Base-by-base conservation (phyloP, 2,329 filamentous ascomycete species). In the Elsinoe perseae region DNA sequence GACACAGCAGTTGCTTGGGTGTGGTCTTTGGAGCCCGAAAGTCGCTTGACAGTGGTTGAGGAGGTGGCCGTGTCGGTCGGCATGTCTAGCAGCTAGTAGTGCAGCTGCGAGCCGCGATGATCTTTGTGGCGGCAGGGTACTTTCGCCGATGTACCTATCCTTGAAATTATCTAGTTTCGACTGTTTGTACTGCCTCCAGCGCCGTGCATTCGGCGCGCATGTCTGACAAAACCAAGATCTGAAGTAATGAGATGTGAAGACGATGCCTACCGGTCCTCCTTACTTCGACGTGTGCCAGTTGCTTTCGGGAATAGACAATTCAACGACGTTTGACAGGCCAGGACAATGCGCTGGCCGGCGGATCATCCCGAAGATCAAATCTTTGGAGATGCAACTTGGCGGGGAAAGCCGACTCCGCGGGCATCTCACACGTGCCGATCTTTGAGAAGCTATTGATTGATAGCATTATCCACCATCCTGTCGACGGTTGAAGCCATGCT, bases 1-100 rank as follows among this genome's bases (percentile, higher is more conserved):
- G 63, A 61, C 52, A 59, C 50, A n/a, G 57, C 44, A 50, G 61
- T 58, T 30, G 57, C 57, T 56, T 72, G 69, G 53, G 66, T 67
- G 25, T 56, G 42, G 10, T 56, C 53, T n/a, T 32, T 52, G 30
- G 48, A 52, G 48, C 48, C 48, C 27, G 48, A 52, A 9, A 56
- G 28, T 25, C 53, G 23, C n/a, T 44, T 46, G 53, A 32, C 16
- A 12, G 53, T 20, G 40, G 38, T 34, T 20, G 53, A 42, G 36
- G 34, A 38, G 52, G 52, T 20, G 34, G 52, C 21, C 52, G 52
- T 42, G 18, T 42, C 34, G 38, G 52, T 28, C 40, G 53, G 53
- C 53, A 56, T 56, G 16, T 56, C 20, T n/a, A 23, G 21, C 21
- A 56, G 53, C 38, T 56, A 42, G 38, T 56, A 18, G 27, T 56